Base-by-base conservation (phyloP, 352 stramenopile genomes). In the Phytophthora lateralis region DNA sequence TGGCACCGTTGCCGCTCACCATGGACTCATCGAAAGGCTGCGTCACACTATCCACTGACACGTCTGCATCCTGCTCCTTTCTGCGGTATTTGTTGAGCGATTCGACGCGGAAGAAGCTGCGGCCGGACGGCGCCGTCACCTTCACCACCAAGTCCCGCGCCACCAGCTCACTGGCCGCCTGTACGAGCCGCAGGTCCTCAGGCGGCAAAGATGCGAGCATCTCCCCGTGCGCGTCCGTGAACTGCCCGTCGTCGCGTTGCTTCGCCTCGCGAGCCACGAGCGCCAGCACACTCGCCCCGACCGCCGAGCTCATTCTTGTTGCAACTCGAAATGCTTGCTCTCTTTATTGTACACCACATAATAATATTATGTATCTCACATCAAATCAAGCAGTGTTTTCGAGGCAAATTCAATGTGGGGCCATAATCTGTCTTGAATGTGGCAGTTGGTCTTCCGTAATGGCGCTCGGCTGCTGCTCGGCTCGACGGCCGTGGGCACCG, bases 101-200 rank as follows among this genome's bases (percentile, higher is more conserved):
- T 24, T 85, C 73, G 15, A 91, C 78, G 32, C 82, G 82, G 66
- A 79, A 91, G 66, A 91, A 91, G 14, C 18, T 50, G 39, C 79
- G 75, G 32, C 60, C 43, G 9, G 73, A 87, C 15, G 82, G 82
- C 55, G 70, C 56, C 17, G 79, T 75, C 30, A 89, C 65, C 18
- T 72, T 75, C n/a, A 77, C 73, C 2, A 90, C 75, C 10, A 80
- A 49, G 15, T 55, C 38, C 35, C 69, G 64, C n/a, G 72, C 70
- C 55, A 88, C 71, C 37, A 90, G 61, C 52, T 82, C 73, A 39
- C 75, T 89, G n/a, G 78, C 79, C 12, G 60, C 63, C 55, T 89
- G 78, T 9, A 88, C 27, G n/a, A 87, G 51, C 17, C 66, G 63
- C 21, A 89, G 68, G 15, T 88, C 73, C 8, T 76, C 66, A 0